A percentile compares a stretch with the other conserved stretches of the same genome.
phyloP scores from a whole-genome alignment of 2,329 filamentous ascomycete species.

The Diplodia corticola region DNA sequence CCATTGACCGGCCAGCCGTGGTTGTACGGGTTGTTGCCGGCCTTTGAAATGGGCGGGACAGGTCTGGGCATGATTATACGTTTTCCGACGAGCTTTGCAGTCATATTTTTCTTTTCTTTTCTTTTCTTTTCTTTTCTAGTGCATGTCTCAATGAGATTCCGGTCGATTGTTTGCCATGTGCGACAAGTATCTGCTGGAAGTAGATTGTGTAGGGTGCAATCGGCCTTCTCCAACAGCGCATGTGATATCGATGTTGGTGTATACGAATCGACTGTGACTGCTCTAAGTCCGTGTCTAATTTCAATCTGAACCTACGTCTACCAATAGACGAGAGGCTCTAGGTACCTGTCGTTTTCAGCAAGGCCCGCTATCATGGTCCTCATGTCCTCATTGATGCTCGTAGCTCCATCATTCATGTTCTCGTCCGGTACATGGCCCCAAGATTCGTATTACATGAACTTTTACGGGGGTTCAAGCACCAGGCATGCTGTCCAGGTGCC shows the following conservation, averaged over 20 bases:
- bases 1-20: slow-evolving; percentile 26
- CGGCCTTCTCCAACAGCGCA: neutral
- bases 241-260: neutral
- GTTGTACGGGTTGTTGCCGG: slow-evolving; percentile 6
- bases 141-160: neutral
- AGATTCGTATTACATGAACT: neutral
- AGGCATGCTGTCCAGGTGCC: neutral
- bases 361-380: neutral
- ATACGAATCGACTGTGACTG: neutral
- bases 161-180: neutral
- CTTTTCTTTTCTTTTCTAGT: neutral
- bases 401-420: slow-evolving; percentile 7
- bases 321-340: neutral
- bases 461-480: no score
- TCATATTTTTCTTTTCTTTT: neutral
- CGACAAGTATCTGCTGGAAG: neutral
- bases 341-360: neutral
- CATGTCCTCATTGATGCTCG: slow-evolving; percentile 1
- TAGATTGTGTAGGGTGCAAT: neutral
- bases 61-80: neutral
- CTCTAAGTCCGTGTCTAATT: neutral
- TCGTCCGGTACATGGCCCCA: neutral
- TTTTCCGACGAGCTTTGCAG: neutral
- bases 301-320: neutral
- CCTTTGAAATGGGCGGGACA: neutral